phyloP scores from a whole-genome alignment of 192 early-diverging fungal genomes.

The Coemansia sp. region DNA sequence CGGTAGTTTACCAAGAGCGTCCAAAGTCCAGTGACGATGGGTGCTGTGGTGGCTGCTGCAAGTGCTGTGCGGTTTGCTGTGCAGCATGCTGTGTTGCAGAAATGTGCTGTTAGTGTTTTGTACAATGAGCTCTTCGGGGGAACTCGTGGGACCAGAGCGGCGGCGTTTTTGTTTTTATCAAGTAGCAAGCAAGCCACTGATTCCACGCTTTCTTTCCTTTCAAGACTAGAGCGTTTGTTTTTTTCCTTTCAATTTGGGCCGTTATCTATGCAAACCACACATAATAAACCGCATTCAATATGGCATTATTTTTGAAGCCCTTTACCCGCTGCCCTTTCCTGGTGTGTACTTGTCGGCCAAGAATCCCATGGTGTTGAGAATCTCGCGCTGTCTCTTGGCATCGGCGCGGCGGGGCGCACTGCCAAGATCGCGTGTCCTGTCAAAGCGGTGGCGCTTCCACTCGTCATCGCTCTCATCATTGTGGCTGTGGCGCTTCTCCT shows the following conservation, averaged over 20 bases:
- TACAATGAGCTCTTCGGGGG: neutral
- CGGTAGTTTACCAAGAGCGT: neutral
- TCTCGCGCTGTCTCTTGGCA: constrained; percentile 15
- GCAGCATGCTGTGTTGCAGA: constrained; percentile 2
- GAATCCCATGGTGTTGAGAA: constrained; percentile 31
- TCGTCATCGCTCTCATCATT: constrained; percentile 11
- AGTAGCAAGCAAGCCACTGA: neutral
- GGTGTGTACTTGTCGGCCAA: constrained; percentile 40
- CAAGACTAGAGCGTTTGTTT: neutral
- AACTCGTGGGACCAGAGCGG: no score
- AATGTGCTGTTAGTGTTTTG: neutral
- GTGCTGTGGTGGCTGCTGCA: neutral
- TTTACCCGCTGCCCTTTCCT: constrained; percentile 23
- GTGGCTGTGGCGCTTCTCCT: neutral
- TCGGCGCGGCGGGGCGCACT: neutral
- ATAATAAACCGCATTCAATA: neutral
- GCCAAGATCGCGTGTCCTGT: constrained; percentile 29
- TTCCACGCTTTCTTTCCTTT: neutral
- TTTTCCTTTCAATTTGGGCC: neutral
- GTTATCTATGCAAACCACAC: neutral
- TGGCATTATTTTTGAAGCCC: neutral
- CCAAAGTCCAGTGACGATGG: neutral
- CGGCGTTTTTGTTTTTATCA: no score
- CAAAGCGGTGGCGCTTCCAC: constrained; percentile 35
- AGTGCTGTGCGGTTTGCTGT: constrained; percentile 3